Base-by-base conservation (phyloP, 2,329 filamentous ascomycete species). In the Botryotinia convoluta region DNA sequence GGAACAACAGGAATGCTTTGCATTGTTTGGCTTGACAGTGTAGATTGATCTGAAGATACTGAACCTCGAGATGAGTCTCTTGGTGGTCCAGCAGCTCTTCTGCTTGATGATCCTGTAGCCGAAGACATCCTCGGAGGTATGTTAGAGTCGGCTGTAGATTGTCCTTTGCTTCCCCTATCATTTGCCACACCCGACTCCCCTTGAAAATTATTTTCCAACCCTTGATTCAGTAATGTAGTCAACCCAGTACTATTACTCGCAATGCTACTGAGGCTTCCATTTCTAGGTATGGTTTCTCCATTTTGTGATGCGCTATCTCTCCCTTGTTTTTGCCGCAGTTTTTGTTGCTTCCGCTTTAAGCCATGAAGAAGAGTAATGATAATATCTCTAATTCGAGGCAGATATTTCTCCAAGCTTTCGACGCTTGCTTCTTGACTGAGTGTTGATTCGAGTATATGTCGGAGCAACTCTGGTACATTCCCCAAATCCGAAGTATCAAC, bases 291-390 rank as follows among this genome's bases (percentile, higher is more conserved):
- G 29, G 74, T 51, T 14, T 80, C 80, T 0, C 74, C 73, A 74
- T 77, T 78, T 44, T 75, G 73, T 54, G 42, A 45, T 20, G 71
- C 57, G 12, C 75, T 76, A 67, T 91, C 89, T 73, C 87, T 85
- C 6, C 85, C 82, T 77, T 90, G 88, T 76, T 88, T 90, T 79
- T 91, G 89, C 42, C 90, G 85, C 79, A 99, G 84, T 79, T 94
- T 93, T 80, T 97, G 95, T 81, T 99, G 96, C 82, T 99, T 99
- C 83, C 95, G 92, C 85, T 99, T 99, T 76, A 99, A 84, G 3
- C 96, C 96, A 81, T 99, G 96, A 14, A 99, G 88, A 44, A 99
- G 86, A 81, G 97, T 98, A 83, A 99, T 98, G 81, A 99, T 99
- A 79, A 99, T 99, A 82, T 99, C 96, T 79, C 96, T 91, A 82